These are phyloP conservation scores for Thamnidium elegans DNA, from an alignment of 192 early-diverging fungal genomes.

Conservation along the genomic window DNA sequence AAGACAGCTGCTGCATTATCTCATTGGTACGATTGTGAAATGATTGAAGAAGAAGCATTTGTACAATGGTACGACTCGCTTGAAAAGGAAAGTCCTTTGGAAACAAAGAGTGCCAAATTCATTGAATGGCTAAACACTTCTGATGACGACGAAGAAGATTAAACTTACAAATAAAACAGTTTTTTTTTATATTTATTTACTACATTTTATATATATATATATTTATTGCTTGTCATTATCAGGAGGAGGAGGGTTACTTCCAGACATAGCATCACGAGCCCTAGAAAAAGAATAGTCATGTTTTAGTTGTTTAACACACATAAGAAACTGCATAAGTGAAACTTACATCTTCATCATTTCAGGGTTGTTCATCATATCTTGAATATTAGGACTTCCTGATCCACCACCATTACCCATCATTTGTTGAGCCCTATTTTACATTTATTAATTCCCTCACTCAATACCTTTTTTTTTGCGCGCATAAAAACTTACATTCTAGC, in stretches of 20 bases:
- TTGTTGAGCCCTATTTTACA: slow-evolving; percentile 61
- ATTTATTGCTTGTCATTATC: slow-evolving; percentile 12
- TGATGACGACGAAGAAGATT: slow-evolving; percentile 69
- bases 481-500: slow-evolving; percentile 66
- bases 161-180: slow-evolving; percentile 2
- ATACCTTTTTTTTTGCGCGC: not conserved
- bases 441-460: not conserved
- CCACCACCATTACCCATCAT: slow-evolving; percentile 71
- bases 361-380: slow-evolving; percentile 75
- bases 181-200: not conserved
- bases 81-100: slow-evolving; percentile 52
- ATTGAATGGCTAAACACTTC: slow-evolving; percentile 78
- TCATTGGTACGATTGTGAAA: slow-evolving; percentile 67
- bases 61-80: slow-evolving; percentile 58
- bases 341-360: slow-evolving; percentile 52
- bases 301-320: no score
- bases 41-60: slow-evolving; percentile 81
- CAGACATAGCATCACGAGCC: slow-evolving; percentile 13
- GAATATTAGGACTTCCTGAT: slow-evolving; percentile 48
- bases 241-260: not conserved
- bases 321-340: not conserved
- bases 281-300: not conserved
- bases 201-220: not conserved
- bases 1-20: slow-evolving; percentile 65
- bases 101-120: slow-evolving; percentile 63